phyloP scores from a whole-genome alignment of 352 stramenopile species.

The Phytophthora foliorum region DNA sequence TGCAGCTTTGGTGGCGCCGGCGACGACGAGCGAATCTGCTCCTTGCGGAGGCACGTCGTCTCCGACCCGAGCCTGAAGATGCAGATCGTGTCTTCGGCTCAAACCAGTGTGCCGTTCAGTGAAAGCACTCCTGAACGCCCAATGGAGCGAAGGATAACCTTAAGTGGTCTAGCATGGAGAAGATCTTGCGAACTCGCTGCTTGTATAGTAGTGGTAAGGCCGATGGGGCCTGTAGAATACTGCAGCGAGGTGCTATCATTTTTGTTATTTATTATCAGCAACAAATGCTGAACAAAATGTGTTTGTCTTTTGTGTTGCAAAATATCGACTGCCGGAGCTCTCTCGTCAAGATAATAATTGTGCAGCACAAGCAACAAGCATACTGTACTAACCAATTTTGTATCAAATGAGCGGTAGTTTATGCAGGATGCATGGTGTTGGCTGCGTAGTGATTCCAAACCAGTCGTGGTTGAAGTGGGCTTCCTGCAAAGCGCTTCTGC shows the following conservation, averaged over 20 bases:
- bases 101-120: constrained; percentile 46
- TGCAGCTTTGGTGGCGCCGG: constrained; percentile 89
- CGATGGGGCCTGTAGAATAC: constrained; percentile 22
- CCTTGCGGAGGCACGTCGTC: constrained; percentile 66
- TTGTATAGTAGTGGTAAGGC: constrained; percentile 38
- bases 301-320: constrained; percentile 2
- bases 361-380: too few relatives aligned
- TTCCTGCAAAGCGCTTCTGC: constrained; percentile 20
- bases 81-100: constrained; percentile 30
- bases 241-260: constrained; percentile 25
- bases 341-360: too few relatives aligned
- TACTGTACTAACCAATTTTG: too few relatives aligned
- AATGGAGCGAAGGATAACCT: neutral
- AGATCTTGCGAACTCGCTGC: constrained; percentile 13
- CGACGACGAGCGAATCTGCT: constrained; percentile 70
- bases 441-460: too few relatives aligned
- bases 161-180: neutral
- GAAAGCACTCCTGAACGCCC: neutral
- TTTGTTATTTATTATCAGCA: constrained; percentile 45
- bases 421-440: too few relatives aligned
- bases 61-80: constrained; percentile 59
- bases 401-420: too few relatives aligned
- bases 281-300: constrained; percentile 13
- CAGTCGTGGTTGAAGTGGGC: constrained; percentile 7
- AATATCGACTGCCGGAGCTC: too few relatives aligned